Base-by-base conservation (phyloP, 2,329 filamentous ascomycete genomes). In the Xylariomycetidae sp. region DNA sequence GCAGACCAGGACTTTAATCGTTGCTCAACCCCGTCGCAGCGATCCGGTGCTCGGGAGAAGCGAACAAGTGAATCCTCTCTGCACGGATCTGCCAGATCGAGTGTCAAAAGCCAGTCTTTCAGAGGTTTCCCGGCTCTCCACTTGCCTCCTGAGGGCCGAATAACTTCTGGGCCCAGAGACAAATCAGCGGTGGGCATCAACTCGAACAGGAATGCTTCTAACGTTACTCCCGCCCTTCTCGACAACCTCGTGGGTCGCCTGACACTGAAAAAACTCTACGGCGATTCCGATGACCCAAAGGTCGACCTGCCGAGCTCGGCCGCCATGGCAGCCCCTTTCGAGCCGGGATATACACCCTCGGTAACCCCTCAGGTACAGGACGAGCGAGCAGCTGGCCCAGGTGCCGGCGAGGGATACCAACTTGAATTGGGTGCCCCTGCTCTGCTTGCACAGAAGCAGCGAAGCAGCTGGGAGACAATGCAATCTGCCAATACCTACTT, bases 321-420 rank as follows among this genome's bases (percentile, higher is more conserved):
- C 18, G 68, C 70, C 19, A 49, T 68, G 29, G 68, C 69, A 13
- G 64, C 70, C 3, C 61, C 67, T 0, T 74, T 74, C 34, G 61
- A 68, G 32, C 68, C 69, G 20, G 63, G 64, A 18, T 15, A 12
- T 14, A 13, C 6, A 13, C 9, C 22, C 6, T 43, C 42, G 16
- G 40, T 49, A 10, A 32, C 48, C 14, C 19, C 20, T 23, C 22
- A n/a, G 22, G n/a, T n/a, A n/a, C n/a, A n/a, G n/a, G n/a, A n/a
- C n/a, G n/a, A n/a, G n/a, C n/a, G n/a, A n/a, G n/a, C n/a, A n/a
- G n/a, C n/a, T n/a, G n/a, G n/a, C n/a, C n/a, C n/a, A n/a, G n/a
- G n/a, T n/a, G n/a, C n/a, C n/a, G n/a, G n/a, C n/a, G n/a, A n/a
- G n/a, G n/a, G n/a, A n/a, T n/a, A n/a, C n/a, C n/a, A n/a, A n/a